Conservation (phyloP, 73 alveolate genomes). For the Durusdinium trenchii region DNA sequence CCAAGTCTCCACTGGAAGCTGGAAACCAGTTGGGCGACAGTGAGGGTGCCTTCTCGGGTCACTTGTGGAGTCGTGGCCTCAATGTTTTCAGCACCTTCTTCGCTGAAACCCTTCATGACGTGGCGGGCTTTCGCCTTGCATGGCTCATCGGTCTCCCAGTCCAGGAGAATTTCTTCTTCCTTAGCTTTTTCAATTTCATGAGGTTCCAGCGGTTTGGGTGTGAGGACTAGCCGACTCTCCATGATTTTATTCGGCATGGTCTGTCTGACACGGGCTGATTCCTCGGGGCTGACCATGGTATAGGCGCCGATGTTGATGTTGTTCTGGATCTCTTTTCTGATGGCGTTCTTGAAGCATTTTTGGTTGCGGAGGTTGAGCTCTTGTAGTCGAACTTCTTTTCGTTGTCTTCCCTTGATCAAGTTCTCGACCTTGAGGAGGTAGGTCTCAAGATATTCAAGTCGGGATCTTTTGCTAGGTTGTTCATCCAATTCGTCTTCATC, state of each 20-base stretch:
- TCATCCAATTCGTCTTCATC: no score
- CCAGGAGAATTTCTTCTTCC: background rate
- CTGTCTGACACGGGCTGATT: background rate
- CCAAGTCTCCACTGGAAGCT: background rate
- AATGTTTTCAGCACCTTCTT: background rate
- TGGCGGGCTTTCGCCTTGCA: constrained; percentile 15
- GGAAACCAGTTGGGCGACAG: background rate
- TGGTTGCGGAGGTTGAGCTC: background rate
- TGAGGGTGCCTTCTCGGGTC: background rate
- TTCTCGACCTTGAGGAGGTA: constrained; percentile 10
- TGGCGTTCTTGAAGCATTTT: background rate
- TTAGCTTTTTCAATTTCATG: background rate
- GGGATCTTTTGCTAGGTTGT: no score
- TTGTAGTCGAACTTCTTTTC: background rate
- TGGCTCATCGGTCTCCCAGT: background rate
- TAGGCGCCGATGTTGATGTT: constrained; percentile 7
- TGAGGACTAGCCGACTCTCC: background rate
- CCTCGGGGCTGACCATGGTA: background rate
- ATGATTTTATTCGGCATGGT: background rate
- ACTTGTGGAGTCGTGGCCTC: constrained; percentile 1
- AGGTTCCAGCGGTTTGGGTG: background rate
- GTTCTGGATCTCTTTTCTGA: background rate
- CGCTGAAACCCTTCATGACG: constrained; percentile 10
- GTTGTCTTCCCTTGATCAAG: background rate
- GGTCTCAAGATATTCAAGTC: background rate